A percentile compares a stretch with the other conserved stretches of the same genome.
These are phyloP conservation scores for Bassia scoparia DNA, from an alignment of 148 eudicot species.

Conservation along the genomic window DNA sequence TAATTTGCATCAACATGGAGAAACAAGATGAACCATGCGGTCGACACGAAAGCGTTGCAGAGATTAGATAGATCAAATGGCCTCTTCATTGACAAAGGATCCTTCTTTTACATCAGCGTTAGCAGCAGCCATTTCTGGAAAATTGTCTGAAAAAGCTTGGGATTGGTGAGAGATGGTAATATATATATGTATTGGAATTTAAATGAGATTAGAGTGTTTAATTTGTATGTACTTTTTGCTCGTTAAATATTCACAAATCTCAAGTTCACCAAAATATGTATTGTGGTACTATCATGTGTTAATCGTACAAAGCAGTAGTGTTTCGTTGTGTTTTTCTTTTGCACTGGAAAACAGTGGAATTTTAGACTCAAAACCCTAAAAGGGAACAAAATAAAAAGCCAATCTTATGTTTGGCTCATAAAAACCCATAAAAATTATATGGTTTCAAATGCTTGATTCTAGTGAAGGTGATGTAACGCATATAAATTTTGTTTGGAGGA, in stretches of 20 bases:
- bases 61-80: constrained; percentile 31
- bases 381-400: too few relatives aligned
- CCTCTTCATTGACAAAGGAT: constrained; percentile 32
- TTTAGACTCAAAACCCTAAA: too few relatives aligned
- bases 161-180: constrained; percentile 11
- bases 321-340: too few relatives aligned
- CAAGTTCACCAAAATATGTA: too few relatives aligned
- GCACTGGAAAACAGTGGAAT: too few relatives aligned
- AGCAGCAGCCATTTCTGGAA: constrained; percentile 31
- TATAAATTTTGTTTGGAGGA: too few relatives aligned
- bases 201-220: neutral
- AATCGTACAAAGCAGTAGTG: too few relatives aligned
- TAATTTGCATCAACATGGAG: neutral
- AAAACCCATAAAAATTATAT: too few relatives aligned
- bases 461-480: too few relatives aligned
- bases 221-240: neutral
- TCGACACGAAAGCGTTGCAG: constrained; percentile 17
- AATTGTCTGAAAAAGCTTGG: constrained; percentile 1
- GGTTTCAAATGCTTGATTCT: too few relatives aligned
- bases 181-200: neutral
- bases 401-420: neutral
- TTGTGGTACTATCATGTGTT: too few relatives aligned
- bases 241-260: neutral
- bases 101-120: constrained; percentile 31
- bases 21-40: neutral